A percentile compares a stretch with the other conserved stretches of the same genome.
phyloP scores from a whole-genome alignment of 23 red algal species.

The Agarophyton chilense region DNA sequence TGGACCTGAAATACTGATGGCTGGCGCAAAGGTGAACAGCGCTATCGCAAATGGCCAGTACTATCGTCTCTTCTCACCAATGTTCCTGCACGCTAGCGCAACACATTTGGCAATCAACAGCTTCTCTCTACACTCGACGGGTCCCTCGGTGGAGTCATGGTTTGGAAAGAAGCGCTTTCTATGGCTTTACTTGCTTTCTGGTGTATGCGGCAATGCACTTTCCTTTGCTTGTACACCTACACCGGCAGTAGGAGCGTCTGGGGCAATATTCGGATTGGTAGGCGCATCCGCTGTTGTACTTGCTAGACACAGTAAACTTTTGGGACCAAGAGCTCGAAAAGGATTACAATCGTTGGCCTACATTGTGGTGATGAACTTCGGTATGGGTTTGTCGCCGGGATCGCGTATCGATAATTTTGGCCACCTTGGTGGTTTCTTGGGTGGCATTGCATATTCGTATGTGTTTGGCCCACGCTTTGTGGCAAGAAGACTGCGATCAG shows the following conservation, averaged over 20 bases:
- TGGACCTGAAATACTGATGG: constrained; percentile 56
- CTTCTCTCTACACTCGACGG: constrained; percentile 75
- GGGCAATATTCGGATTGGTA: constrained; percentile 95
- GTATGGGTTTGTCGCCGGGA: constrained; percentile 68
- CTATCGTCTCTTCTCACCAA: constrained; percentile 86
- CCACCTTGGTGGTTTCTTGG: constrained; percentile 91
- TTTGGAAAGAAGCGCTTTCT: constrained; percentile 83
- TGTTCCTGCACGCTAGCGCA: constrained; percentile 90
- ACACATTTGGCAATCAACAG: constrained; percentile 84
- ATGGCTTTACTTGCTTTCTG: constrained; percentile 77
- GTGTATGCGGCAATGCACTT: constrained; percentile 71
- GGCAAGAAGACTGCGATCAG: constrained; percentile 15
- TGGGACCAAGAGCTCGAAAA: constrained; percentile 50
- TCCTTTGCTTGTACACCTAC: constrained; percentile 75
- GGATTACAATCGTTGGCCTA: constrained; percentile 67
- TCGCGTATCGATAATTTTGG: constrained; percentile 95
- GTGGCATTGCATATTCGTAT: constrained; percentile 72
- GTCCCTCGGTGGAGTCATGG: constrained; percentile 83
- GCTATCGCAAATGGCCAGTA: constrained; percentile 79
- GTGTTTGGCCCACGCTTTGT: constrained; percentile 59
- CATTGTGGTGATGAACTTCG: constrained; percentile 86
- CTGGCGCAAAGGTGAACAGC: constrained; percentile 90
- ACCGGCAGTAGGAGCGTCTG: constrained; percentile 87
- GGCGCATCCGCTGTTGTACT: constrained; percentile 83
- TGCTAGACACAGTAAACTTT: constrained; percentile 44